Evolutionary conservation across 306 rosid genomes (phyloP), one percentile per base, ranked within the genome.

Genomic region (Rosa rugosa): DNA sequence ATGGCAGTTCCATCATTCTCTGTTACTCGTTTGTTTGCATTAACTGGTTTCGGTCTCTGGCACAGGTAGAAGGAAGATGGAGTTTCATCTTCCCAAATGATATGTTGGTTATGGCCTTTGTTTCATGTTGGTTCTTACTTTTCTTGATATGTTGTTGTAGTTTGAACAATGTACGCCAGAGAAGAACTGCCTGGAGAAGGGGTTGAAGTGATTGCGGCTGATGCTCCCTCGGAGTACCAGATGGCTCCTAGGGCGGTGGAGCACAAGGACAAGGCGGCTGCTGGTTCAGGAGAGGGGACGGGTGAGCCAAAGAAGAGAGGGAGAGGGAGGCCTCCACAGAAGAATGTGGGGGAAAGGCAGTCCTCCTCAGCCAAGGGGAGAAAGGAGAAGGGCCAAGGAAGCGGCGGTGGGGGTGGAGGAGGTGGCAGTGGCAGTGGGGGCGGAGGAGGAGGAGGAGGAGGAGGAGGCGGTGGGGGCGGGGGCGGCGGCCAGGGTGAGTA

Each of bases 1-100:
- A 11, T 23, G 16, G 66, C 65, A 53, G 31, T 73, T 73, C 12
- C 4, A 5, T 51, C 6, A 6, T 72, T 34, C 5, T 66, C 10
- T 17, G 25, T 40, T 72, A 16, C n/a, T 9, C 13, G 3, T 74
- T 40, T 34, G 20, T 73, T 63, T 27, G 60, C 41, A 44, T 31
- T 57, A 63, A 17, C 77, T 78, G 76, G 85, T 76, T 87, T 85
- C 25, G 81, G 83, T 78, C 73, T 78, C 84, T 46, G 64, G 22
- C 12, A 25, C 20, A 78, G 67, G 78, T 80, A 46, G 49, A 16
- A 34, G 62, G 75, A 56, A 79, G 74, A 84, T 82, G 76, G 56
- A 80, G 63, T 71, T 5, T 79, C 23, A 40, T 36, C 34, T 65
- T 54, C 20, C 45, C 44, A 72, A 36, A 47, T 4, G 20, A 74